A percentile compares a stretch with the other conserved stretches of the same genome.
Conservation (phyloP, 352 stramenopile genomes). For the Blastocystis sp. region DNA sequence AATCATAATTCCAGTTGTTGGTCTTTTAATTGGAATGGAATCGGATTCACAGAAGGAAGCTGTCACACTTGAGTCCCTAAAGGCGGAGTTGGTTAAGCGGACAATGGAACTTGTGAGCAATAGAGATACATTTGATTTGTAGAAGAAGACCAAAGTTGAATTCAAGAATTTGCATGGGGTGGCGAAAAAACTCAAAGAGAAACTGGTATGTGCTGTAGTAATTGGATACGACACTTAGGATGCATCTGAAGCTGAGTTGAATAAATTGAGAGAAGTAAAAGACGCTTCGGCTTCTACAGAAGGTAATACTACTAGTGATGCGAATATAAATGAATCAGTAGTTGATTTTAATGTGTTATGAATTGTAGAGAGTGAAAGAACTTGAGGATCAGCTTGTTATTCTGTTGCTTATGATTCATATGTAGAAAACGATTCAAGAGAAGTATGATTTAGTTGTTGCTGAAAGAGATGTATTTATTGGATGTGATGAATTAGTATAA, state of each 20-base stretch:
- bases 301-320: background rate
- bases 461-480: background rate
- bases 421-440: background rate
- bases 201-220: slow-evolving; percentile 1
- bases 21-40: background rate
- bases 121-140: background rate
- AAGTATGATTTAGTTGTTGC: background rate
- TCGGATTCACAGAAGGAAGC: background rate
- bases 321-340: background rate
- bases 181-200: slow-evolving; percentile 54
- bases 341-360: background rate
- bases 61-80: slow-evolving; percentile 19
- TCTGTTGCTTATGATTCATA: background rate
- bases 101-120: background rate
- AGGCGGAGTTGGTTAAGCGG: slow-evolving; percentile 17
- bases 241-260: slow-evolving; percentile 12
- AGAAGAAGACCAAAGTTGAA: slow-evolving; percentile 55
- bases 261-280: background rate
- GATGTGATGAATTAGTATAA: background rate
- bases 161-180: slow-evolving; percentile 59
- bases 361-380: slow-evolving; percentile 32
- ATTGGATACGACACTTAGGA: background rate
- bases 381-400: background rate
- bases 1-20: background rate
- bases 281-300: background rate